A percentile compares a stretch with the other conserved stretches of the same genome.
phyloP scores from a whole-genome alignment of 257 asterid species.

The Solanum tarapatanum region DNA sequence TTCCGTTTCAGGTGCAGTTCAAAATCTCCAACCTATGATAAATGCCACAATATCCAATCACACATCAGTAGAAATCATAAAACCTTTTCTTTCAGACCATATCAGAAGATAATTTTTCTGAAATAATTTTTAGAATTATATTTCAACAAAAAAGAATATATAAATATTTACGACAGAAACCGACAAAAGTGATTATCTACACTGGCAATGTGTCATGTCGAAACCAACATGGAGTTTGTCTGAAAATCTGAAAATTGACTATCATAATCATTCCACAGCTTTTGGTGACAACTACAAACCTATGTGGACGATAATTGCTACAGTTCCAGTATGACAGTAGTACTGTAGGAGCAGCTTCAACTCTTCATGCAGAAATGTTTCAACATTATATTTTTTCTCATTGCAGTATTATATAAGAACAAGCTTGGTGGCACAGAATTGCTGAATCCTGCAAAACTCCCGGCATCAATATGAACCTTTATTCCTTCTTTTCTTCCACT shows the following conservation, averaged over 20 bases:
- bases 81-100: not conserved
- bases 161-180: not conserved
- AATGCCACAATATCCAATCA: constrained; percentile 5
- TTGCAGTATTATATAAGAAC: not conserved
- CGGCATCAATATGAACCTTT: not conserved
- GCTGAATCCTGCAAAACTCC: not conserved
- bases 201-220: not conserved
- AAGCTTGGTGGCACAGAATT: not conserved
- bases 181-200: not conserved
- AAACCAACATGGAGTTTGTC: not conserved
- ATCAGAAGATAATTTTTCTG: not conserved
- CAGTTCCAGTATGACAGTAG: not conserved
- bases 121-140: not conserved
- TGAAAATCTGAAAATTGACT: not conserved
- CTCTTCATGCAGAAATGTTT: not conserved
- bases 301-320: not conserved
- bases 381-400: not conserved
- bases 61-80: not conserved
- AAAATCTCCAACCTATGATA: constrained; percentile 57
- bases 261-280: not conserved
- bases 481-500: not conserved
- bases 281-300: not conserved
- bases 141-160: not conserved
- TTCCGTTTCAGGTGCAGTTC: constrained; percentile 65
- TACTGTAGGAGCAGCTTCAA: not conserved